Evolutionary conservation across 768 basidiomycete genomes (phyloP).

Genomic region (Mycena amicta): DNA sequence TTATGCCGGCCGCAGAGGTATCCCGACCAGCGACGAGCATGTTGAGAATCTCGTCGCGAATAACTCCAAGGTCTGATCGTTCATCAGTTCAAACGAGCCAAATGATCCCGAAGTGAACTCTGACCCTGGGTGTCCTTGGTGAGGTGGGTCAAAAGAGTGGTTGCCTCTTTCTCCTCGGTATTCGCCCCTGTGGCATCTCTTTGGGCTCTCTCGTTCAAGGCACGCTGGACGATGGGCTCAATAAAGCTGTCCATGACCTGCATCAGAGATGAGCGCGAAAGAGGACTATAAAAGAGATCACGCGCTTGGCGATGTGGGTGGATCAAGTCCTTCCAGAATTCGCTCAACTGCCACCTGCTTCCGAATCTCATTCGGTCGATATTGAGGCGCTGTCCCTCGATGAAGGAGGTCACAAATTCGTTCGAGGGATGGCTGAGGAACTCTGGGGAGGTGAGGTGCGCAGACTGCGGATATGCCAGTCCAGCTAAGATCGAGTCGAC

Average conservation of each 20-base stretch:
- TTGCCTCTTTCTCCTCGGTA: conserved; percentile 31
- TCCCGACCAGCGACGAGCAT: conserved; percentile 32
- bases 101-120: no score
- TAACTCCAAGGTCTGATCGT: conserved; percentile 16
- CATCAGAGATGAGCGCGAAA: conserved; percentile 27
- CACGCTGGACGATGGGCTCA: conserved; percentile 48
- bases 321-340: conserved; percentile 45
- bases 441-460: conserved; percentile 21
- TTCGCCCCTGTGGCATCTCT: conserved; percentile 14
- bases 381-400: conserved; percentile 35
- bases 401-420: conserved; percentile 43
- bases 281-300: background rate
- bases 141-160: conserved; percentile 48
- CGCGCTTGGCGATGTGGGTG: conserved; percentile 30
- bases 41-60: conserved; percentile 26
- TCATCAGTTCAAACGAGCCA: background rate
- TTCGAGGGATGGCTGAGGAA: conserved; percentile 34
- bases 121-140: conserved; percentile 47
- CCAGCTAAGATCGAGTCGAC: conserved; percentile 40
- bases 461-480: conserved; percentile 34
- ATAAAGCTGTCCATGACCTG: conserved; percentile 47
- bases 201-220: conserved; percentile 37
- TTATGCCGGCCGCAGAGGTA: conserved; percentile 38
- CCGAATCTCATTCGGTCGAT: conserved; percentile 39
- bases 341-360: conserved; percentile 43